Evolutionary conservation across 2,329 filamentous ascomycete species (phyloP), one percentile per base, ranked within the genome.

Genomic region (Sphaerulina musiva): DNA sequence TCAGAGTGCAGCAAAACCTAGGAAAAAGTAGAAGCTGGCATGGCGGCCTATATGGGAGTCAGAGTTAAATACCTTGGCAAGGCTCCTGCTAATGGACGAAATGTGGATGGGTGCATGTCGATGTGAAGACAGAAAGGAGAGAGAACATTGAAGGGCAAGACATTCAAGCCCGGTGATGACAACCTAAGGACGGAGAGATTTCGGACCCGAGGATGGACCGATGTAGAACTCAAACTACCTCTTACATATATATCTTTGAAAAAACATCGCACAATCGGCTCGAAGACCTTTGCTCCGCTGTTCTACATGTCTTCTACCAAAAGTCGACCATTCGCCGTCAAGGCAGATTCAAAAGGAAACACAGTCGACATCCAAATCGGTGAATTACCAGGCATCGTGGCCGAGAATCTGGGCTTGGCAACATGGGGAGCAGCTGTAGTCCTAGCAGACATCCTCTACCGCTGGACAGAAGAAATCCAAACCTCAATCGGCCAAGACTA

Each of bases 321-420:
- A 12, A 55, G 29, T 34, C 83, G 91, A 69, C 90, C 95, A 73
- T 91, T 96, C 80, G 93, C 93, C 79, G 79, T 96, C 53, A 88
- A 95, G 66, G 89, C 87, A 70, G 85, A 58, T 38, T 47, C 48
- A 7, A 12, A 44, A 11, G 48, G 48, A 8, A 26, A 38, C 41
- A 52, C 45, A 17, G 38, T 59, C 20, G 32, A 42, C 32, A 54
- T 63, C 36, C 48, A 58, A n/a, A 62, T 63, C 39, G 53, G 53
- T 47, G 59, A 63, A 48, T 52, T 57, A 11, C 56, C 57, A 3
- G 57, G 54, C 12, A 47, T 61, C 14, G 51, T 53, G 40, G 69
- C 70, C 12, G 66, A 72, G 46, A 69, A 70, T 43, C 65, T 72
- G n/a, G 57, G 61, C 12, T 60, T 73, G n/a, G 63, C 66, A 49